phyloP scores from a whole-genome alignment of 495 filamentous ascomycete species.

The Talaromyces thailandensis region DNA sequence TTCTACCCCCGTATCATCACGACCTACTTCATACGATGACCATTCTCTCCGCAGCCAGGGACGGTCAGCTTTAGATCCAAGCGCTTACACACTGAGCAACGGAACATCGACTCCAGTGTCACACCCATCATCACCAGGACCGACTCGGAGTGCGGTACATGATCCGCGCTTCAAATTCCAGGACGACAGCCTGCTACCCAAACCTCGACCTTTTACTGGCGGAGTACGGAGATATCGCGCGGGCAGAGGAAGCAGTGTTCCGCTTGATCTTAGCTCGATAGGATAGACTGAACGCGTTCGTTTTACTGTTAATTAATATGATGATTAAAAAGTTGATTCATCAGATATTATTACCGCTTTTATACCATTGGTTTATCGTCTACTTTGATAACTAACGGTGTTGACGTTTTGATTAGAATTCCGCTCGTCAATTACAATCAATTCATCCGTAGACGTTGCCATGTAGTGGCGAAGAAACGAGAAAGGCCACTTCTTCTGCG shows the following conservation, averaged over 20 bases:
- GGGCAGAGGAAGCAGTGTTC: conserved; percentile 87
- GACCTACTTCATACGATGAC: conserved; percentile 23
- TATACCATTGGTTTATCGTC: background rate
- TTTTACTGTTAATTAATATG: background rate
- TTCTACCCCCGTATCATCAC: conserved; percentile 36
- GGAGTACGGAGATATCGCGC: conserved; percentile 72
- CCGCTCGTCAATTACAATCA: background rate
- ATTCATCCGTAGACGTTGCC: background rate
- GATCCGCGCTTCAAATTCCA: conserved; percentile 85
- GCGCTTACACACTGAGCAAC: conserved; percentile 65
- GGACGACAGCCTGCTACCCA: conserved; percentile 70
- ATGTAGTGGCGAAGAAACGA: background rate
- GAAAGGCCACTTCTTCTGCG: background rate
- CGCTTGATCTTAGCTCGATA: conserved; percentile 60
- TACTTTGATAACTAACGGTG: background rate
- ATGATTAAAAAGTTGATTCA: background rate
- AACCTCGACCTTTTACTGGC: conserved; percentile 69
- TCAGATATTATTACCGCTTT: background rate
- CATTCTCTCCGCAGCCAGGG: conserved; percentile 29
- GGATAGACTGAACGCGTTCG: background rate
- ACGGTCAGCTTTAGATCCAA: conserved; percentile 60
- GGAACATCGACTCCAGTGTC: conserved; percentile 31
- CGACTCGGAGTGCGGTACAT: conserved; percentile 42
- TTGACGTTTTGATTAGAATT: background rate
- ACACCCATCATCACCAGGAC: conserved; percentile 31